Conservation (phyloP, 345 rosid genomes). For the Eucalyptus pauciflora region DNA sequence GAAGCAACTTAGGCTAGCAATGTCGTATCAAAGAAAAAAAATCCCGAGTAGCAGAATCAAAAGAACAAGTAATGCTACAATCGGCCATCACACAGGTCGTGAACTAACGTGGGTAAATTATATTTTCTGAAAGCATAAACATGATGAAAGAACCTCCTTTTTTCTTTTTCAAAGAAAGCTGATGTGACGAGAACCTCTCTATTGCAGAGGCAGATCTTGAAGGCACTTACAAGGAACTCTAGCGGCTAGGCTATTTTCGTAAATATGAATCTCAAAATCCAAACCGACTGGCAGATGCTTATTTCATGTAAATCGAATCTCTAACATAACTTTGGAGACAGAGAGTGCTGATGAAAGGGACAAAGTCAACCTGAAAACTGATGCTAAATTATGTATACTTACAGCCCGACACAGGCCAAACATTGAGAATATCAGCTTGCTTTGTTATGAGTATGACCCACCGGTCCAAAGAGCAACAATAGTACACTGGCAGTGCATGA, state of each 20-base stretch:
- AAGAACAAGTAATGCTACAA: not conserved
- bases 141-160: not conserved
- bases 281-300: not conserved
- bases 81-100: not conserved
- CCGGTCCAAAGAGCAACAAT: not conserved
- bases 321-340: not conserved
- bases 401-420: not conserved
- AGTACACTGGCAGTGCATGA: not conserved
- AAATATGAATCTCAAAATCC: not conserved
- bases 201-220: not conserved
- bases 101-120: not conserved
- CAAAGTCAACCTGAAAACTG: not conserved
- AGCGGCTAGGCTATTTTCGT: not conserved
- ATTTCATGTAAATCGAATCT: not conserved
- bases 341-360: not conserved
- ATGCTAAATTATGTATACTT: not conserved
- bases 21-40: not conserved
- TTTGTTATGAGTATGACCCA: not conserved
- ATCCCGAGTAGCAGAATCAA: not conserved
- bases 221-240: not conserved
- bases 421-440: not conserved
- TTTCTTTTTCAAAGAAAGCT: not conserved
- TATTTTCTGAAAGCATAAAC: not conserved
- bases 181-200: not conserved
- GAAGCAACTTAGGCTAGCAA: not conserved